Percentiles rank a stretch among this genome's conserved stretches.
These are phyloP conservation scores for Fomitopsis pinicola DNA, from an alignment of 1,284 basidiomycete genomes.

Conservation along the genomic window DNA sequence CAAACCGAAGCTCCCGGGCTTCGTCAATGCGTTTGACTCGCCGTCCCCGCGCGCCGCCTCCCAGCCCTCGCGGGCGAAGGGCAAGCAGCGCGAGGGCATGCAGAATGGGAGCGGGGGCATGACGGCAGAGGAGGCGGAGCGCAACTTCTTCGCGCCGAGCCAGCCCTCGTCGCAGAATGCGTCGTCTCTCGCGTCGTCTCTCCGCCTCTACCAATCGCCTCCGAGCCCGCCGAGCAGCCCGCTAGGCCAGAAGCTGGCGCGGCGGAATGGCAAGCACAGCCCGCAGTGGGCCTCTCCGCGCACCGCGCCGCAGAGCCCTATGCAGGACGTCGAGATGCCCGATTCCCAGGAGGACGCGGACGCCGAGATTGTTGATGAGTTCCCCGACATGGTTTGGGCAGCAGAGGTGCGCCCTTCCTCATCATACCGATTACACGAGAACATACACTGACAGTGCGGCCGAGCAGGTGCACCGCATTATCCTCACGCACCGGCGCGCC, in stretches of 20 bases:
- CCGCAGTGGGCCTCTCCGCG: neutral
- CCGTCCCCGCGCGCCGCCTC: conserved; percentile 15
- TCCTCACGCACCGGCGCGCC: conserved; percentile 50
- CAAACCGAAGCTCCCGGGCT: conserved; percentile 26
- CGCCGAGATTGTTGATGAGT: conserved; percentile 18
- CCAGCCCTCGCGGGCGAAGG: conserved; percentile 14
- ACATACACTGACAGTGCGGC: neutral
- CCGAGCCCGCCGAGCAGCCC: conserved; percentile 3
- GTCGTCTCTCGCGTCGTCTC: neutral
- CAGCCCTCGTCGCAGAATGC: neutral
- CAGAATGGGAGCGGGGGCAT: neutral
- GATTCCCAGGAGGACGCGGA: conserved; percentile 18
- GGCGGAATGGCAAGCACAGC: conserved; percentile 4
- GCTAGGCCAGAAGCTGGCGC: neutral
- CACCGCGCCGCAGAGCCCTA: neutral
- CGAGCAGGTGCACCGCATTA: conserved; percentile 49
- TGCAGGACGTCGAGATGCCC: conserved; percentile 20
- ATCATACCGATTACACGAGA: neutral
- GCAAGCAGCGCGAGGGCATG: conserved; percentile 19
- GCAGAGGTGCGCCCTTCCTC: conserved; percentile 41
- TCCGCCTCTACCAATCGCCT: neutral
- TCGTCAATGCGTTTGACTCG: conserved; percentile 31
- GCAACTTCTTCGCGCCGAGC: neutral
- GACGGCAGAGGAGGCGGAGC: neutral
- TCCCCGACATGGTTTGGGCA: conserved; percentile 34